Base-by-base conservation (phyloP, 495 filamentous ascomycete species). In the Astrothelium subdiscretum region DNA sequence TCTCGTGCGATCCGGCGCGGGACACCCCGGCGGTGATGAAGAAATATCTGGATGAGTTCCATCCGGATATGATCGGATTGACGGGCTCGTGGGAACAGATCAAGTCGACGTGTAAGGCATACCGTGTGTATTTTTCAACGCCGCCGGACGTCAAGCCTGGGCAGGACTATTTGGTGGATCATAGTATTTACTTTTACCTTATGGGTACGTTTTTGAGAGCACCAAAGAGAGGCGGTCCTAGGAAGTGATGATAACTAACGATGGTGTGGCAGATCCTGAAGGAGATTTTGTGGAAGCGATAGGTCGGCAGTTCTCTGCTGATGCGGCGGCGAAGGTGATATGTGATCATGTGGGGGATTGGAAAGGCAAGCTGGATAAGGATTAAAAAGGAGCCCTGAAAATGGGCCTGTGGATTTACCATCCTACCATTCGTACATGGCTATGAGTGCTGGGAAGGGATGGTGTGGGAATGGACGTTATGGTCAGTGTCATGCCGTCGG, bases 141-240 rank as follows among this genome's bases (percentile, higher is more conserved):
- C 94, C 94, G 66, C 77, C 79, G 65, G 79, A 91, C 63, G 89
- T 96, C 57, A 85, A 92, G 78, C 85, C 90, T 1, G 94, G 91
- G 10, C 89, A 96, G 78, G 94, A 98, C 73, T 98, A 98, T 75
- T 74, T 98, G 65, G 94, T 98, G 42, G 94, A 97, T 76, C 94
- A 98, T 76, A 96, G 90, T 70, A 97, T 98, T 65, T 98, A 98
- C 79, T 98, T 98, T 71, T 98, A 98, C 73, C 75, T 98, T 64
- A 98, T 98, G 94, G 86, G 85, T 87, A 75, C 73, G 82, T n/a
- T n/a, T n/a, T n/a, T n/a, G n/a, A n/a, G n/a, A n/a, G n/a, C n/a
- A n/a, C n/a, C n/a, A 62, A 24, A 59, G 60, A 58, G 31, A 0
- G 24, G 15, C n/a, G 0, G 0, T 32, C 6, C 24, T 1, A 31